Conservation (phyloP, 805 yeast species). For the Wickerhamiella dianesei region DNA sequence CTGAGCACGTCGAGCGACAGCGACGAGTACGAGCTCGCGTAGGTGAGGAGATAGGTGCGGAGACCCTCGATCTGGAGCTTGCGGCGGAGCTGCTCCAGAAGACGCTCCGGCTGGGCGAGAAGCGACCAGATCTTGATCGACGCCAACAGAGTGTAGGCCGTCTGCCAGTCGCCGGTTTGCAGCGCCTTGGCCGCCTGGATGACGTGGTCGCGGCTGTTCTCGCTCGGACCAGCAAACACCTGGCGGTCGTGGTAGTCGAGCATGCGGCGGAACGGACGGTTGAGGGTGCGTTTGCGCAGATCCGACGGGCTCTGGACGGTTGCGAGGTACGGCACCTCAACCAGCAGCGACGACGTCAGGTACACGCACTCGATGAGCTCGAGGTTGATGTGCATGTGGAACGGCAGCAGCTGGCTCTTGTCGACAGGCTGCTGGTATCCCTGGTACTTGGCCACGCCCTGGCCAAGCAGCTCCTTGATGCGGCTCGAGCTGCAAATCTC, state of each 20-base stretch:
- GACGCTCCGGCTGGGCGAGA: constrained; percentile 55
- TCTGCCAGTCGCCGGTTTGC: constrained; percentile 80
- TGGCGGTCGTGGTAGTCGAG: constrained; percentile 89
- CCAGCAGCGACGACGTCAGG: constrained; percentile 75
- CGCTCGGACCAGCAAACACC: constrained; percentile 95
- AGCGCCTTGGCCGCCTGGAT: constrained; percentile 84
- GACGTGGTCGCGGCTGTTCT: constrained; percentile 84
- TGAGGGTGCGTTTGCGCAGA: constrained; percentile 49
- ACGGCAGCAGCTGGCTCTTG: constrained; percentile 51
- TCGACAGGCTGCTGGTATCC: constrained; percentile 2
- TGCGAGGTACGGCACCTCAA: constrained; percentile 86
- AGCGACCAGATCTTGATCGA: constrained; percentile 79
- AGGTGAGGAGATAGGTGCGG: constrained; percentile 82
- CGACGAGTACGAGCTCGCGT: constrained; percentile 56
- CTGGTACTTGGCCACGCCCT: constrained; percentile 60
- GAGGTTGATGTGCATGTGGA: constrained; percentile 94
- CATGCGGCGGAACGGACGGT: constrained; percentile 80
- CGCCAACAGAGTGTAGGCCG: constrained; percentile 55
- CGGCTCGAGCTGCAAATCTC: constrained; percentile 80
- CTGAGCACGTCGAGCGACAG: constrained; percentile 57
- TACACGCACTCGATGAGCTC: constrained; percentile 90
- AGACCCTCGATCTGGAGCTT: constrained; percentile 83
- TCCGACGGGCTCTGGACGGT: constrained; percentile 42
- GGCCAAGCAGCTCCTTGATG: constrained; percentile 86
- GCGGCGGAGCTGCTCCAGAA: constrained; percentile 43